A percentile compares a stretch with the other conserved stretches of the same genome.
These are phyloP conservation scores for Allantophomopsis lycopodina DNA, from an alignment of 2,329 filamentous ascomycete species.

Conservation along the genomic window DNA sequence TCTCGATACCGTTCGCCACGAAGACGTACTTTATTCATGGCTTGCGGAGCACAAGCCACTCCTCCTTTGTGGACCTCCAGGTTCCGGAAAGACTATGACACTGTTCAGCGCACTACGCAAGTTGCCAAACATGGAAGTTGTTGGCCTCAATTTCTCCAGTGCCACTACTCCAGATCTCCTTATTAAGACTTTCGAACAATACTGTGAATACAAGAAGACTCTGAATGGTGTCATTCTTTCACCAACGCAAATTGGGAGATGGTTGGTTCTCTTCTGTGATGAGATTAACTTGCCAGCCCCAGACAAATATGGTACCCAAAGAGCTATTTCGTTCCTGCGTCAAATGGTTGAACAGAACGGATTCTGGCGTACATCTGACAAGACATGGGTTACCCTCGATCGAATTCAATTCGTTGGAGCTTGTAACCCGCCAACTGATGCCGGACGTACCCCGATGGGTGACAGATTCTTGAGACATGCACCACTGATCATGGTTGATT, in stretches of 20 bases:
- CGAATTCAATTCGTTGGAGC: conserved; percentile 98
- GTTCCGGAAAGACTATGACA: conserved; percentile 99
- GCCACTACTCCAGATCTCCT: conserved; percentile 95
- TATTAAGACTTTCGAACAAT: conserved; percentile 98
- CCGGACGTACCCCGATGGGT: conserved; percentile 87
- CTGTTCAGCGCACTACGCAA: conserved; percentile 95
- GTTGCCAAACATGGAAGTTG: conserved; percentile 96
- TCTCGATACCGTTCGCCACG: conserved; percentile 90
- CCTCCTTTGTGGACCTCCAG: conserved; percentile 88
- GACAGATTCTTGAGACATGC: conserved; percentile 90
- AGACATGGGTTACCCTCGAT: conserved; percentile 94
- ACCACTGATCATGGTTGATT: conserved; percentile 99
- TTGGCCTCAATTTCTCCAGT: conserved; percentile 98
- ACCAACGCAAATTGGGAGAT: conserved; percentile 90
- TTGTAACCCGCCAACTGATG: conserved; percentile 96
- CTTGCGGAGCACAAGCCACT: conserved; percentile 96
- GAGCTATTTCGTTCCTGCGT: conserved; percentile 91
- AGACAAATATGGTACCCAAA: conserved; percentile 93
- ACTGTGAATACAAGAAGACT: conserved; percentile 99
- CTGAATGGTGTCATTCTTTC: conserved; percentile 91
- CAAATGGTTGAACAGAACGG: conserved; percentile 98
- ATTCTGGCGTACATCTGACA: conserved; percentile 96
- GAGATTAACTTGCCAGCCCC: conserved; percentile 98
- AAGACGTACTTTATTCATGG: conserved; percentile 99
- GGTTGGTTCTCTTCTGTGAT: conserved; percentile 98